Evolutionary conservation across 495 filamentous ascomycete genomes (phyloP).

Genomic region (Tuber indicum): DNA sequence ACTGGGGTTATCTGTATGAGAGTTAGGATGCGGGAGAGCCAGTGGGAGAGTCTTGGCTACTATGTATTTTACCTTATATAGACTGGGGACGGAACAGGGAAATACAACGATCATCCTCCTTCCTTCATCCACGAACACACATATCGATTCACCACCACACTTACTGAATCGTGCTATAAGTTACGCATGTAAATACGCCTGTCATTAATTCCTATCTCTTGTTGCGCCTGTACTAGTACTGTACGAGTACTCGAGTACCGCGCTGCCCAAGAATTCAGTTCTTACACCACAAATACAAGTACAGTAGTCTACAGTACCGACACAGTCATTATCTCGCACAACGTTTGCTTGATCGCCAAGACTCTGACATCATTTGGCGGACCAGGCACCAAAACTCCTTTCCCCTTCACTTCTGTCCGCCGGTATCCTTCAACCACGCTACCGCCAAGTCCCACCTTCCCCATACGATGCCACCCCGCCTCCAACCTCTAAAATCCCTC

Average conservation of each 20-base stretch:
- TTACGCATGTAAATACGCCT: neutral
- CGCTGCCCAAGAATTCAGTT: no score
- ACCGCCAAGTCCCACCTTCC: neutral
- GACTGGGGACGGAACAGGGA: no score
- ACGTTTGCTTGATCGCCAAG: constrained; percentile 6
- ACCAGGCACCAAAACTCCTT: neutral
- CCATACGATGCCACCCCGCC: neutral
- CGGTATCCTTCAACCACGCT: neutral
- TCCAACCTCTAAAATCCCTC: neutral
- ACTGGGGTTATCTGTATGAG: no score
- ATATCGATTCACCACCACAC: no score
- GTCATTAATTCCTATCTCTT: neutral
- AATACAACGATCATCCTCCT: no score
- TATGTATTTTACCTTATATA: no score
- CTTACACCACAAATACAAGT: no score
- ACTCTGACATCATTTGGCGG: constrained; percentile 8
- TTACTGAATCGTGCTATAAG: neutral
- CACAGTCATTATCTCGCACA: no score
- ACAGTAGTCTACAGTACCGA: no score
- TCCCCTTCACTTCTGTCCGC: neutral
- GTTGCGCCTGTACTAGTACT: neutral
- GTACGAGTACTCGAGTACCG: neutral
- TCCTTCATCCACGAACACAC: no score
- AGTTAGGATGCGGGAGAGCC: no score
- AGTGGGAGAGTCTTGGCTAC: no score